Evolutionary conservation across 208 protist species (phyloP).

Genomic region (Acanthamoeba lenticulata): DNA sequence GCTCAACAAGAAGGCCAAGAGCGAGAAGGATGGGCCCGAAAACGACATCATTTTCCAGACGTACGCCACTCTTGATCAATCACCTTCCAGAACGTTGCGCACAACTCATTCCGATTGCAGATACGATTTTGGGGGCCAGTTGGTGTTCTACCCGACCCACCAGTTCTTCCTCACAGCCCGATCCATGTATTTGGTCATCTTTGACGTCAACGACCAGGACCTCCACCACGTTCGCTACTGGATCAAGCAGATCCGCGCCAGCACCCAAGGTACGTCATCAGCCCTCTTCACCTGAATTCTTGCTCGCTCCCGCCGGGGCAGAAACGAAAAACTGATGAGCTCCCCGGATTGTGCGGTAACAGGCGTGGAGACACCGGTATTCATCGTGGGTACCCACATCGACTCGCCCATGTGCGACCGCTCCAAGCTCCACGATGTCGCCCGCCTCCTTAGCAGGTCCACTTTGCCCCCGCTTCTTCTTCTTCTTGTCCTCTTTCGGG

Average conservation of each 20-base stretch:
- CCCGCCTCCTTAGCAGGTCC: not conserved
- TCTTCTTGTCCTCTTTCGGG: not conserved
- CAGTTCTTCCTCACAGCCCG: constrained; percentile 61
- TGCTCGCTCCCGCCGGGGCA: not conserved
- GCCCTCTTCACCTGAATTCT: not conserved
- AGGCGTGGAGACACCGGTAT: not conserved
- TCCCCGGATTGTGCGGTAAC: too few relatives aligned
- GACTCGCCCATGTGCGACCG: not conserved
- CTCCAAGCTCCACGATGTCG: not conserved
- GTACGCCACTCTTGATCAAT: too few relatives aligned
- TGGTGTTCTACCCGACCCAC: constrained; percentile 56
- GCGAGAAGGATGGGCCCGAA: not conserved
- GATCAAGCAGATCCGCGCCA: constrained; percentile 59
- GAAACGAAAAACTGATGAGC: not conserved
- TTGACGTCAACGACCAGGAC: constrained; percentile 67
- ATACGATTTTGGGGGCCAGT: constrained; percentile 64
- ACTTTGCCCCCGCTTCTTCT: not conserved
- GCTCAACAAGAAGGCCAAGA: not conserved
- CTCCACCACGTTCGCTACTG: constrained; percentile 70
- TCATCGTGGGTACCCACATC: constrained; percentile 22
- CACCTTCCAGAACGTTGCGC: too few relatives aligned
- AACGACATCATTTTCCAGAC: not conserved
- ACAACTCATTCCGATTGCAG: not conserved
- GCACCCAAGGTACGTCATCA: not conserved
- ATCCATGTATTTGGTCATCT: constrained; percentile 65